phyloP scores from a whole-genome alignment of 2,329 filamentous ascomycete species.

The Colletotrichum sansevieriae region DNA sequence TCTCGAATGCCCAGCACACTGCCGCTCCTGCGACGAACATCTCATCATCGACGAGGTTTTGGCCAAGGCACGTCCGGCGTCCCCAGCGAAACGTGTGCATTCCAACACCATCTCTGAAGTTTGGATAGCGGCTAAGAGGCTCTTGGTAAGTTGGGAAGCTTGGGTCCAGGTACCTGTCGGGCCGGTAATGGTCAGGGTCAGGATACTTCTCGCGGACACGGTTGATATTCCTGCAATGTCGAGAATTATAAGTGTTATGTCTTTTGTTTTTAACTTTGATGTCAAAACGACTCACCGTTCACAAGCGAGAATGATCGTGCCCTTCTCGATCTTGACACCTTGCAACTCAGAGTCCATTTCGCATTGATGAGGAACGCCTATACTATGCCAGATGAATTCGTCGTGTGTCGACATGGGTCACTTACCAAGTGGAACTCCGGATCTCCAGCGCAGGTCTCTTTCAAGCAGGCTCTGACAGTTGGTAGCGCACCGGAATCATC shows the following conservation, averaged over 20 bases:
- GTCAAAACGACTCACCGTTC: constrained; percentile 57
- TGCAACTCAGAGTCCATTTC: constrained; percentile 61
- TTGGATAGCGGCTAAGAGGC: constrained; percentile 73
- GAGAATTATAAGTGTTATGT: no score
- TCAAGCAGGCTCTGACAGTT: constrained; percentile 66
- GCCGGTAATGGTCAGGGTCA: constrained; percentile 72
- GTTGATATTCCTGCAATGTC: constrained; percentile 63
- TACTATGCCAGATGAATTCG: background rate
- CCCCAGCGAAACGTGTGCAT: constrained; percentile 77
- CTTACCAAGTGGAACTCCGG: constrained; percentile 65
- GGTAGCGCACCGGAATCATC: constrained; percentile 64
- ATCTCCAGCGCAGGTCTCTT: constrained; percentile 72
- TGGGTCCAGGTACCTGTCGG: constrained; percentile 73
- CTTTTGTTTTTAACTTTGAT: no score
- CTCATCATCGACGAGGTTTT: constrained; percentile 73
- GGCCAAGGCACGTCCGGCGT: constrained; percentile 72
- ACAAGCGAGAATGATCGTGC: constrained; percentile 62
- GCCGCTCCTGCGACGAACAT: constrained; percentile 63
- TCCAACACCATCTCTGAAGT: constrained; percentile 67
- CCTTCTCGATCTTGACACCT: constrained; percentile 62
- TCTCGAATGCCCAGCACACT: constrained; percentile 64
- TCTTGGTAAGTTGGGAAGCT: constrained; percentile 74
- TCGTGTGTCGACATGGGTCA: no score
- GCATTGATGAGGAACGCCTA: constrained; percentile 63
- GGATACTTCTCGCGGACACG: constrained; percentile 71